Conservation (phyloP, 345 rosid genomes). For the Brassica rapa region DNA sequence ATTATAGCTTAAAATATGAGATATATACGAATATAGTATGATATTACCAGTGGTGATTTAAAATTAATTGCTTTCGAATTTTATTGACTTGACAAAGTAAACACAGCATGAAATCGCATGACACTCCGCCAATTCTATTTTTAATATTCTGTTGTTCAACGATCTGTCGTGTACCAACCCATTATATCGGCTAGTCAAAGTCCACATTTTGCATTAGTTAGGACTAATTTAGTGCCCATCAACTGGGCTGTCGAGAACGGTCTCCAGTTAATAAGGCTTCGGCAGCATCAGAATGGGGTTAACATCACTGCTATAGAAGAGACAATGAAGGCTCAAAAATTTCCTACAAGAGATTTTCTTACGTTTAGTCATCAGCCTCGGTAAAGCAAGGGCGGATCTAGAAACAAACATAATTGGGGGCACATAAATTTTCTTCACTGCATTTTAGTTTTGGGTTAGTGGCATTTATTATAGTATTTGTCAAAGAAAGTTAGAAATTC, state of each 20-base stretch:
- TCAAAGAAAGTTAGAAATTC: too few species aligned
- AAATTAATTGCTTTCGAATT: background rate
- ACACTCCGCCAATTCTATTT: background rate
- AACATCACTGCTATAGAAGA: background rate
- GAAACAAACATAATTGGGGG: too few species aligned
- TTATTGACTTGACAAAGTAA: background rate
- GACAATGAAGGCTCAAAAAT: background rate
- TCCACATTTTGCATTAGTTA: background rate
- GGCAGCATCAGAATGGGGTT: background rate
- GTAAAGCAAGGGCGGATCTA: background rate
- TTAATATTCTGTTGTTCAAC: background rate
- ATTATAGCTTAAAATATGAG: constrained; percentile 11
- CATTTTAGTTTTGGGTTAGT: too few species aligned
- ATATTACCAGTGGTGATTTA: background rate
- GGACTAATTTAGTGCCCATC: background rate
- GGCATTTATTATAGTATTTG: too few species aligned
- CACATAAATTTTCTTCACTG: too few species aligned
- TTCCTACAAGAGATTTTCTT: background rate
- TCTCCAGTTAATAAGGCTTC: background rate
- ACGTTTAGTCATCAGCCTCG: background rate
- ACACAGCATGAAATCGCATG: background rate
- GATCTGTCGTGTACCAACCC: background rate
- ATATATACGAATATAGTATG: background rate
- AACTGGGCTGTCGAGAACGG: background rate
- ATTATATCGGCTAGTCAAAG: background rate